phyloP scores from a whole-genome alignment of 2,329 filamentous ascomycete genomes.

The Leptographium procerum region DNA sequence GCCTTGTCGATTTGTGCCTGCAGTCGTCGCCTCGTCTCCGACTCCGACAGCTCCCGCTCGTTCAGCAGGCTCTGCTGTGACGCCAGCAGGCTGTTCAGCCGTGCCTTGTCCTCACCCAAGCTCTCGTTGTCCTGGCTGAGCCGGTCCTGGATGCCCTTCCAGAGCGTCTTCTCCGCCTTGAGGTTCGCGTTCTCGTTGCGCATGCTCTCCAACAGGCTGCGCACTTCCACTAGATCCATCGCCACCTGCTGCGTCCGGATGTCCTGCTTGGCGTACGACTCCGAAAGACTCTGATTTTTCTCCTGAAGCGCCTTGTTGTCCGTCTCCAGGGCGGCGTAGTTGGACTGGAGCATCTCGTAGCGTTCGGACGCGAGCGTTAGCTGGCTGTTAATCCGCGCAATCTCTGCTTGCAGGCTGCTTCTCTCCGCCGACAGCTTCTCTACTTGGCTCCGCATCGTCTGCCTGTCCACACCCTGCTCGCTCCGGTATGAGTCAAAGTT shows the following conservation, averaged over 20 bases:
- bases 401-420: conserved; percentile 68
- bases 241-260: conserved; percentile 82
- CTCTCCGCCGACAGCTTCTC: conserved; percentile 75
- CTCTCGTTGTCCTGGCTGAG: conserved; percentile 80
- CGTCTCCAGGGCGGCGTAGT: conserved; percentile 69
- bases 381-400: conserved; percentile 70
- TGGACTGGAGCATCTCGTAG: conserved; percentile 80
- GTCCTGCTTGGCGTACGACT: conserved; percentile 81
- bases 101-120: conserved; percentile 70
- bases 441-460: conserved; percentile 73
- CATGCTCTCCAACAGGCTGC: conserved; percentile 71
- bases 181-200: conserved; percentile 85
- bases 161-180: conserved; percentile 88
- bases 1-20: conserved; percentile 68
- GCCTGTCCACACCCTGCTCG: conserved; percentile 70
- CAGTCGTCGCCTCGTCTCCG: conserved; percentile 69
- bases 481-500: conserved; percentile 86
- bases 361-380: conserved; percentile 71
- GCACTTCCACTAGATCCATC: conserved; percentile 82
- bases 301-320: conserved; percentile 85
- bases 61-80: conserved; percentile 85
- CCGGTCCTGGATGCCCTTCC: conserved; percentile 85
- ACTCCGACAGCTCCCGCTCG: conserved; percentile 75
- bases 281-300: conserved; percentile 63
- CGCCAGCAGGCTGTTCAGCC: conserved; percentile 70